Evolutionary conservation across 2,329 filamentous ascomycete genomes (phyloP).

Genomic region (Clonostachys byssicola): DNA sequence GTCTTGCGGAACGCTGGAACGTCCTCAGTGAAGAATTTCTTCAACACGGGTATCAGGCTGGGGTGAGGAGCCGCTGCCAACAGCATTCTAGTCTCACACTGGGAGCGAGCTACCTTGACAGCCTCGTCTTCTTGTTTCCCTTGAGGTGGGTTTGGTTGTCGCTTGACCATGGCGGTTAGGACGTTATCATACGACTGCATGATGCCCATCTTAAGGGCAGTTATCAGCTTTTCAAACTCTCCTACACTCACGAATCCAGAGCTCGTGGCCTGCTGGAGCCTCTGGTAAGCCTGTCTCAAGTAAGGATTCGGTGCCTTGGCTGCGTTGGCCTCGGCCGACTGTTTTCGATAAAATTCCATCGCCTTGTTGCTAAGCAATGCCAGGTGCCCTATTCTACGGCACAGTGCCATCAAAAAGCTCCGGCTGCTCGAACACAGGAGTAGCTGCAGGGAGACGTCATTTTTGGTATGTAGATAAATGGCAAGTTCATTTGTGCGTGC

Average conservation of each 20-base stretch:
- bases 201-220: slow-evolving; percentile 40
- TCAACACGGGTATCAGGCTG: slow-evolving; percentile 52
- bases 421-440: slow-evolving; percentile 72
- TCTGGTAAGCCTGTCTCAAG: slow-evolving; percentile 52
- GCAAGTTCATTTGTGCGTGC: slow-evolving; percentile 44
- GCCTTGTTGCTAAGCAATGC: slow-evolving; percentile 43
- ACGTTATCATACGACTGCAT: slow-evolving; percentile 43
- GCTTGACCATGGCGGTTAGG: slow-evolving; percentile 37
- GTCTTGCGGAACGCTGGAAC: slow-evolving; percentile 53
- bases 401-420: slow-evolving; percentile 65
- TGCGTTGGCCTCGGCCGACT: slow-evolving; percentile 30
- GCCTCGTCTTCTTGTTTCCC: slow-evolving; percentile 35
- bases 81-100: slow-evolving; percentile 48
- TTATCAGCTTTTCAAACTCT: slow-evolving; percentile 60
- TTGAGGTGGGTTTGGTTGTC: slow-evolving; percentile 39
- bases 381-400: slow-evolving; percentile 58
- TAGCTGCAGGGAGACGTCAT: slow-evolving; percentile 57
- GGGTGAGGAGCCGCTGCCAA: slow-evolving; percentile 40
- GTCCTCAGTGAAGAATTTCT: slow-evolving; percentile 58
- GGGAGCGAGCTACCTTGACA: slow-evolving; percentile 39
- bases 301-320: slow-evolving; percentile 39
- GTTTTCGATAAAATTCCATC: slow-evolving; percentile 44
- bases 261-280: slow-evolving; percentile 45
- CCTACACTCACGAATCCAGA: slow-evolving; percentile 51
- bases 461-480: slow-evolving; percentile 45